phyloP scores from a whole-genome alignment of 2,329 filamentous ascomycete species.

The Botrytis porri region DNA sequence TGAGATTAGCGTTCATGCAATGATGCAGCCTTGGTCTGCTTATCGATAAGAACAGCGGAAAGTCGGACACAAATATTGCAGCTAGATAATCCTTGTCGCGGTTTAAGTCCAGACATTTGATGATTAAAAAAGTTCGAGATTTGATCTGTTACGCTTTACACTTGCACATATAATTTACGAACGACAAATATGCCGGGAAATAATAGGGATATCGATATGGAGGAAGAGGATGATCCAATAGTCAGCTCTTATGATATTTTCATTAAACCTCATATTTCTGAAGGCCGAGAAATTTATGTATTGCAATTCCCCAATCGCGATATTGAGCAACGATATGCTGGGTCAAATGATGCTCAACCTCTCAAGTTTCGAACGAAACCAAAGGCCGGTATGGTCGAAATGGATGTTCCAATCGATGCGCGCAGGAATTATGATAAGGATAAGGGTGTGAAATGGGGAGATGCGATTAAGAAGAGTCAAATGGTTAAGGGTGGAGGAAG shows the following conservation, averaged over 20 bases:
- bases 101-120: neutral
- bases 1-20: neutral
- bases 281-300: conserved; percentile 67
- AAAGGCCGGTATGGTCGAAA: conserved; percentile 77
- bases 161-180: neutral
- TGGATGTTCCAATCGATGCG: conserved; percentile 80
- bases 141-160: neutral
- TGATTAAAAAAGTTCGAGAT: conserved; percentile 17
- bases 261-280: conserved; percentile 69
- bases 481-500: conserved; percentile 57
- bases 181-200: conserved; percentile 11
- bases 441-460: conserved; percentile 80
- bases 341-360: conserved; percentile 54
- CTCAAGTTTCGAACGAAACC: conserved; percentile 79
- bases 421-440: conserved; percentile 73
- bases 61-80: neutral
- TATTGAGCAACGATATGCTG: conserved; percentile 56
- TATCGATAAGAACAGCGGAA: conserved; percentile 8
- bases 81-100: neutral
- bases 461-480: conserved; percentile 60
- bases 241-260: conserved; percentile 78
- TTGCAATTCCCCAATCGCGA: conserved; percentile 85
- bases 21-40: neutral
- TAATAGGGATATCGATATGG: conserved; percentile 4
- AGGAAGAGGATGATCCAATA: conserved; percentile 60